phyloP scores from a whole-genome alignment of 148 eudicot genomes.

The Simmondsia chinensis region DNA sequence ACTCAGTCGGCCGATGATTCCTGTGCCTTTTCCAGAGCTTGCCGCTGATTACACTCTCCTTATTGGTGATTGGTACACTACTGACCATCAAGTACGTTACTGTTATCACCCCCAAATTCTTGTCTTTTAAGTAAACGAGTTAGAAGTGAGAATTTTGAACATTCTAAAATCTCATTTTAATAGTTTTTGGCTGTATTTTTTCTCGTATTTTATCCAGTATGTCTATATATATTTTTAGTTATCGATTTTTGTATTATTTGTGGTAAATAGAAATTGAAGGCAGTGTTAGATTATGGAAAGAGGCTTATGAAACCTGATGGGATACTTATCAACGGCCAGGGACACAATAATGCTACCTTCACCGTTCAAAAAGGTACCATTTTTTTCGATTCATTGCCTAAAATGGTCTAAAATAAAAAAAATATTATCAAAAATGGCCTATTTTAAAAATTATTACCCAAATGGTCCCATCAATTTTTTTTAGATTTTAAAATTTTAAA shows the following conservation, averaged over 20 bases:
- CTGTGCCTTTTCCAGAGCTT: slow-evolving; percentile 71
- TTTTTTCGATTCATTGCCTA: too few relatives aligned
- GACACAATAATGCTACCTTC: slow-evolving; percentile 35
- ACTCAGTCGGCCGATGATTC: slow-evolving; percentile 59
- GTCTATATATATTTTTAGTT: too few relatives aligned
- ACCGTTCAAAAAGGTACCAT: slow-evolving; percentile 60
- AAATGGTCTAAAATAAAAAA: too few relatives aligned
- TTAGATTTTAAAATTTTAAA: too few relatives aligned
- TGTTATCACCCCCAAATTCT: not conserved
- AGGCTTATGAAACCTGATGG: slow-evolving; percentile 51
- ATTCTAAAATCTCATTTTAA: too few relatives aligned
- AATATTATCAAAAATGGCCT: too few relatives aligned
- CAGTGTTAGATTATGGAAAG: slow-evolving; percentile 45
- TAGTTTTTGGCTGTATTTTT: too few relatives aligned
- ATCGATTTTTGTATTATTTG: too few relatives aligned
- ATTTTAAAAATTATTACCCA: too few relatives aligned
- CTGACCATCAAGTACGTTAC: slow-evolving; percentile 34
- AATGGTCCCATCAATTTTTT: too few relatives aligned
- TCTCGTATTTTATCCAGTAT: not conserved
- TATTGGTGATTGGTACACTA: slow-evolving; percentile 66
- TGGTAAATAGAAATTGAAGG: slow-evolving; percentile 51
- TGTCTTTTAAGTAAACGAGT: too few relatives aligned
- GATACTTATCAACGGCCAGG: slow-evolving; percentile 55
- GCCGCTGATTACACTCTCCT: slow-evolving; percentile 53
- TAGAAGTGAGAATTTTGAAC: too few relatives aligned